Percentiles rank a stretch among this genome's conserved stretches.
Conservation (phyloP, 2,329 filamentous ascomycete genomes). For the Colletotrichum sp. region DNA sequence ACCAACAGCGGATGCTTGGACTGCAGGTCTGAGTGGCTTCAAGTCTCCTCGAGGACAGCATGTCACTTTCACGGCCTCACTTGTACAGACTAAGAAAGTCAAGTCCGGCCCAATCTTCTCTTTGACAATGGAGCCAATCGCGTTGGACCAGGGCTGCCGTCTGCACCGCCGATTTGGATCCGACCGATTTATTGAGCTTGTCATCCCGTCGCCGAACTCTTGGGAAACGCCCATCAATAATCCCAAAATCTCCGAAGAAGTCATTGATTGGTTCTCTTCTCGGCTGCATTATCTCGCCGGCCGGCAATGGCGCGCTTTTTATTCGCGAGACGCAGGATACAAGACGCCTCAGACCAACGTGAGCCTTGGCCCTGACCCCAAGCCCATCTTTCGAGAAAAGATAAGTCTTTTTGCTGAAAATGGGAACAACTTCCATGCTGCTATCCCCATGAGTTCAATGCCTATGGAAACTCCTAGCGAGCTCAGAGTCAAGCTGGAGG, state of each 20-base stretch:
- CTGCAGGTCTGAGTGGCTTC: constrained; percentile 42
- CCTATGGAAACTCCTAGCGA: background rate
- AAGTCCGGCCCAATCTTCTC: constrained; percentile 44
- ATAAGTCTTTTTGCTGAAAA: constrained; percentile 57
- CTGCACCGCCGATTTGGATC: constrained; percentile 60
- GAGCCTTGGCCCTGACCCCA: constrained; percentile 29
- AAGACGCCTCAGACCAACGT: constrained; percentile 35
- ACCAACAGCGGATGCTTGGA: constrained; percentile 51
- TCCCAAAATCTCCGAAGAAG: background rate
- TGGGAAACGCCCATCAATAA: constrained; percentile 33
- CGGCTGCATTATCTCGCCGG: constrained; percentile 48
- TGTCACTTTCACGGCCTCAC: constrained; percentile 45
- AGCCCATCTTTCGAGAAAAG: constrained; percentile 28
- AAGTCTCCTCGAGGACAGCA: constrained; percentile 33
- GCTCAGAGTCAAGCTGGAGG: constrained; percentile 36
- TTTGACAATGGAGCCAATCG: constrained; percentile 52
- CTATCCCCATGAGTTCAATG: constrained; percentile 21
- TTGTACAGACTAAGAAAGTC: constrained; percentile 11
- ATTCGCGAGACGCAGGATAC: constrained; percentile 30
- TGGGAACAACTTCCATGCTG: constrained; percentile 44
- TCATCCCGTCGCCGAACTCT: constrained; percentile 48
- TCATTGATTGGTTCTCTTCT: constrained; percentile 43
- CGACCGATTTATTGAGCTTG: constrained; percentile 63
- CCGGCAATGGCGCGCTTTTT: constrained; percentile 55
- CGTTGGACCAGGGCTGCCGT: constrained; percentile 54